phyloP scores from a whole-genome alignment of 148 eudicot species.

The Suaeda aralocaspica region DNA sequence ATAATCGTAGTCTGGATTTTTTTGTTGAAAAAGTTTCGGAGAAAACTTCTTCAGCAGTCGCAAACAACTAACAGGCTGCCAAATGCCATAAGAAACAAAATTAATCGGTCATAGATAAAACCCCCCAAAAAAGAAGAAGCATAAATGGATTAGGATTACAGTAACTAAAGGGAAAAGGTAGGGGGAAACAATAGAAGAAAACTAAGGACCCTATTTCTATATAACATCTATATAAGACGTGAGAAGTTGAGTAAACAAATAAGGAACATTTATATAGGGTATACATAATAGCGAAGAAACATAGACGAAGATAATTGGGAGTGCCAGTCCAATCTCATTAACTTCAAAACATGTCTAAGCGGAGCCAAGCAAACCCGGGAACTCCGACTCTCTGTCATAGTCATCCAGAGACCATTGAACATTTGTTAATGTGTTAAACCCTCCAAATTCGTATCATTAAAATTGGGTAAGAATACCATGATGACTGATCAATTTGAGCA shows the following conservation, averaged over 20 bases:
- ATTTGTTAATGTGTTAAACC: too few relatives aligned
- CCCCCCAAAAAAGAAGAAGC: neutral
- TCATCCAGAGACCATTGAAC: too few relatives aligned
- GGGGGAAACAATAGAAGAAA: neutral
- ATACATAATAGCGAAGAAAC: neutral
- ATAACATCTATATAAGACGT: neutral
- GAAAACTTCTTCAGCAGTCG: conserved; percentile 78
- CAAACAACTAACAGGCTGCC: conserved; percentile 73
- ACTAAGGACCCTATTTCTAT: neutral
- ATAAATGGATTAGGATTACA: too few relatives aligned
- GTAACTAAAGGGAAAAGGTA: neutral
- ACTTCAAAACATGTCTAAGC: too few relatives aligned
- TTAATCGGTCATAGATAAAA: neutral
- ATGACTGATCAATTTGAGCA: too few relatives aligned
- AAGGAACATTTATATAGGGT: neutral
- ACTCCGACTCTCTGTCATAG: too few relatives aligned
- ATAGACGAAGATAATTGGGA: neutral
- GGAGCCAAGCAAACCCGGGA: too few relatives aligned
- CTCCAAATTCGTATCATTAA: too few relatives aligned
- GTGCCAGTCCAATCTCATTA: neutral
- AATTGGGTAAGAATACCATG: too few relatives aligned
- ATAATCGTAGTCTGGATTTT: conserved; percentile 37
- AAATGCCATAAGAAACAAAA: conserved; percentile 15
- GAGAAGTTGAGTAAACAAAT: conserved; percentile 12
- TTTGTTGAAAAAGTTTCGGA: conserved; percentile 61